These are phyloP conservation scores for Solioccasus polychromus DNA, from an alignment of 768 basidiomycete species.

Conservation along the genomic window DNA sequence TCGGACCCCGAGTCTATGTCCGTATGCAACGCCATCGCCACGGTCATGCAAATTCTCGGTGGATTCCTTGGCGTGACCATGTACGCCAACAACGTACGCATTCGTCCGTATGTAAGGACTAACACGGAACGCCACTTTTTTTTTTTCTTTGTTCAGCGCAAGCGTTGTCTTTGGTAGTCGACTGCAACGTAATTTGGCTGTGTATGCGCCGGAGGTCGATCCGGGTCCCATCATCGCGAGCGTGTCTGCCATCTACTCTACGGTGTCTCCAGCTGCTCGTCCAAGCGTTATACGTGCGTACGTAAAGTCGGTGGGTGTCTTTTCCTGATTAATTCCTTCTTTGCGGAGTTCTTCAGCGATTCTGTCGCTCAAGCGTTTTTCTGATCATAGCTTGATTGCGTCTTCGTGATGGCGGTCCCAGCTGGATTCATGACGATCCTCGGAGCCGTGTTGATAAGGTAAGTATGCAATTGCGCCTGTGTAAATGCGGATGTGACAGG, in stretches of 20 bases:
- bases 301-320: constrained; percentile 10
- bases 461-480: too few species aligned
- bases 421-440: constrained; percentile 9
- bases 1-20: constrained; percentile 4
- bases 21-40: constrained; percentile 7
- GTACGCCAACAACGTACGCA: neutral
- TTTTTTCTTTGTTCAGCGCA: constrained; percentile 4
- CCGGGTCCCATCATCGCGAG: constrained; percentile 5
- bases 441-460: constrained; percentile 11
- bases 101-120: too few species aligned
- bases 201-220: constrained; percentile 10
- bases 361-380: too few species aligned
- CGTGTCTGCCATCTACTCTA: constrained; percentile 10
- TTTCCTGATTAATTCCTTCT: too few species aligned
- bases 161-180: constrained; percentile 8
- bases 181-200: constrained; percentile 6
- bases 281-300: constrained; percentile 12
- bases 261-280: constrained; percentile 1
- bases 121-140: too few species aligned
- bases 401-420: constrained; percentile 12
- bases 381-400: constrained; percentile 7
- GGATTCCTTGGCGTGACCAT: constrained; percentile 10
- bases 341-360: too few species aligned
- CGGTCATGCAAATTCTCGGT: constrained; percentile 13
- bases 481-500: too few species aligned